phyloP scores from a whole-genome alignment of 176 grass and related monocot genomes.

The Eragrostis curvula region DNA sequence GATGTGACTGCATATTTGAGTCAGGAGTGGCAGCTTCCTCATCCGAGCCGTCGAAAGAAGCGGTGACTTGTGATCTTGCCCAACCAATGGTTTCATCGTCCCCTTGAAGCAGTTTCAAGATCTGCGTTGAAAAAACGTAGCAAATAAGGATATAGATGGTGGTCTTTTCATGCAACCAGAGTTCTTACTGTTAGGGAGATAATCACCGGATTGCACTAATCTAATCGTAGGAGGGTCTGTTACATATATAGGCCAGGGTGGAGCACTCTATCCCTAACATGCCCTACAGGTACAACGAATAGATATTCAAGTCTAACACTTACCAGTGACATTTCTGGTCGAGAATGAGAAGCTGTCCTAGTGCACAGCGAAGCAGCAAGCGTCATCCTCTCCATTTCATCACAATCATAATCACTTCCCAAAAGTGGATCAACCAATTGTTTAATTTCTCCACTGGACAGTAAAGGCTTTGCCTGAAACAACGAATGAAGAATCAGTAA shows the following conservation, averaged over 20 bases:
- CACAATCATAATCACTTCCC: slow-evolving; percentile 58
- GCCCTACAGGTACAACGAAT: too few relatives aligned
- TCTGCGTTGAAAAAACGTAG: slow-evolving; percentile 16
- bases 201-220: too few relatives aligned
- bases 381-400: slow-evolving; percentile 80
- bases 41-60: slow-evolving; percentile 53
- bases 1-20: slow-evolving; percentile 74
- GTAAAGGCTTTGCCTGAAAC: slow-evolving; percentile 82
- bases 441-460: slow-evolving; percentile 69
- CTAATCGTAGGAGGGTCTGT: too few relatives aligned
- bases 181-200: too few relatives aligned
- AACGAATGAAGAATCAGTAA: slow-evolving; percentile 8
- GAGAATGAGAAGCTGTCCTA: slow-evolving; percentile 56
- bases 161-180: background rate
- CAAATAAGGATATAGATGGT: background rate
- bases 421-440: slow-evolving; percentile 68
- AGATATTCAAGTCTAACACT: too few relatives aligned
- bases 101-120: slow-evolving; percentile 72
- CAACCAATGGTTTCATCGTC: slow-evolving; percentile 62
- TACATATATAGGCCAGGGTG: too few relatives aligned
- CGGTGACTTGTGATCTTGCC: slow-evolving; percentile 53
- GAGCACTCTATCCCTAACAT: too few relatives aligned
- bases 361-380: slow-evolving; percentile 76
- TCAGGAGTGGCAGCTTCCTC: slow-evolving; percentile 48
- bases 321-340: slow-evolving; percentile 71